phyloP scores from a whole-genome alignment of 1,284 basidiomycete species.

The Mycosarcoma maydis region DNA sequence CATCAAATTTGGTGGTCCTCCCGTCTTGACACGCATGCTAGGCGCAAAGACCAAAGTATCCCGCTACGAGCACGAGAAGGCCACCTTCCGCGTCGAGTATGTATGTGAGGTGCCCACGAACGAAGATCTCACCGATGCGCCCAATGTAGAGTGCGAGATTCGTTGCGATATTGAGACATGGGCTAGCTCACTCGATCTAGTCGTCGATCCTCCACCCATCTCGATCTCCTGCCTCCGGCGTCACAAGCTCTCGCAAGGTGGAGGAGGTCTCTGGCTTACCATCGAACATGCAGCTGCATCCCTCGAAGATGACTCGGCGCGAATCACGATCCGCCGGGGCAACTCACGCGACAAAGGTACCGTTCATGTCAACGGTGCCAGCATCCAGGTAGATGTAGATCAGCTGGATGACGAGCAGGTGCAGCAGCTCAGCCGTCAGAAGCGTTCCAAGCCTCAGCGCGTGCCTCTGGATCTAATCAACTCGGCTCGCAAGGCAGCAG shows the following conservation, averaged over 20 bases:
- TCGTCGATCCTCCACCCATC: constrained; percentile 92
- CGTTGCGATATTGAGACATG: constrained; percentile 93
- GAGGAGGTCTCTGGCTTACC: constrained; percentile 96
- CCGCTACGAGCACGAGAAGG: constrained; percentile 87
- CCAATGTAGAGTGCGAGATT: constrained; percentile 87
- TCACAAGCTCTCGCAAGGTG: constrained; percentile 84
- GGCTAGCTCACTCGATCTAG: constrained; percentile 85
- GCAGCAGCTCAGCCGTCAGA: constrained; percentile 81
- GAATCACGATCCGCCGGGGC: constrained; percentile 77
- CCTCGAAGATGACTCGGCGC: constrained; percentile 77
- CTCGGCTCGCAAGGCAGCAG: constrained; percentile 14
- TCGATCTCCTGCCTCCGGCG: constrained; percentile 83
- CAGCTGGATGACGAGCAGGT: constrained; percentile 89
- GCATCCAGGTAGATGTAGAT: constrained; percentile 86
- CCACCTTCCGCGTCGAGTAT: constrained; percentile 85
- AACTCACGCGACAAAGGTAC: constrained; percentile 74
- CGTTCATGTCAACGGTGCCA: constrained; percentile 89
- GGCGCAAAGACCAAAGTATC: constrained; percentile 80
- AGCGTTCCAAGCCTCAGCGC: constrained; percentile 84
- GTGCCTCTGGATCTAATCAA: constrained; percentile 81
- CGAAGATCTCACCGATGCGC: constrained; percentile 56
- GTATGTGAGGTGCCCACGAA: constrained; percentile 69
- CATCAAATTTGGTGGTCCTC: constrained; percentile 93
- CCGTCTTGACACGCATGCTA: constrained; percentile 81
- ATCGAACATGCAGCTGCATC: constrained; percentile 85